Conservation (phyloP, 192 early-diverging fungal genomes). For the Podila epicladia region DNA sequence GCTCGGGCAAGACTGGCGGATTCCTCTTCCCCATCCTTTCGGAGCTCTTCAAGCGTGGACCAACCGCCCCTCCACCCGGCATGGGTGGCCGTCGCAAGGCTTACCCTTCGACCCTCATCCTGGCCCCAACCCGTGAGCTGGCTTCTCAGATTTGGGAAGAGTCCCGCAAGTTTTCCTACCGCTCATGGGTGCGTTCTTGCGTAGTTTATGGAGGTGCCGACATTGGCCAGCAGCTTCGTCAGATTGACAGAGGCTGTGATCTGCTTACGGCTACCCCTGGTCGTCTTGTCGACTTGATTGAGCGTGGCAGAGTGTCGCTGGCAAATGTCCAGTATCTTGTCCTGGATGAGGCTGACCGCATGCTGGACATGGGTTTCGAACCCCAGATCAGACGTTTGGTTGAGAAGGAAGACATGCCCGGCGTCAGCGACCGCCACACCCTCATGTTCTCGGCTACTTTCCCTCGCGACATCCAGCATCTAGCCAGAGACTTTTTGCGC, state of each 20-base stretch:
- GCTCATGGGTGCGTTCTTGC: conserved; percentile 91
- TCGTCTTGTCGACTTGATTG: conserved; percentile 91
- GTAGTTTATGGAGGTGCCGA: conserved; percentile 96
- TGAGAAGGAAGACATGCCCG: conserved; percentile 74
- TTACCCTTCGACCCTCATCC: conserved; percentile 80
- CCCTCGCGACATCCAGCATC: conserved; percentile 86
- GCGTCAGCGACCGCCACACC: conserved; percentile 81
- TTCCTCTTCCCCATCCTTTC: conserved; percentile 97
- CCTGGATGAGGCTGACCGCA: conserved; percentile 96
- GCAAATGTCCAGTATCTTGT: conserved; percentile 87
- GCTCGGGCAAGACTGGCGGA: conserved; percentile 94
- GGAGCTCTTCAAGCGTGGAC: conserved; percentile 87
- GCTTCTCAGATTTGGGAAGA: conserved; percentile 97
- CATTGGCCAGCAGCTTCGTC: conserved; percentile 85
- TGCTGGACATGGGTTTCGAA: conserved; percentile 96
- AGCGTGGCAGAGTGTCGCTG: conserved; percentile 79
- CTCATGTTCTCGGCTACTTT: conserved; percentile 97
- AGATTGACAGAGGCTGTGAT: conserved; percentile 93
- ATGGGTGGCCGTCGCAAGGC: conserved; percentile 75
- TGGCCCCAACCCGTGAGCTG: conserved; percentile 96
- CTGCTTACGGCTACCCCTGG: conserved; percentile 95
- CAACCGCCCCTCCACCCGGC: conserved; percentile 56
- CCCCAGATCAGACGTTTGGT: conserved; percentile 91
- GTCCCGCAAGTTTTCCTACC: conserved; percentile 81
- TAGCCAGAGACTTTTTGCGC: conserved; percentile 84